These are phyloP conservation scores for Ajuga chamaepitys DNA, from an alignment of 257 asterid species.

Conservation along the genomic window DNA sequence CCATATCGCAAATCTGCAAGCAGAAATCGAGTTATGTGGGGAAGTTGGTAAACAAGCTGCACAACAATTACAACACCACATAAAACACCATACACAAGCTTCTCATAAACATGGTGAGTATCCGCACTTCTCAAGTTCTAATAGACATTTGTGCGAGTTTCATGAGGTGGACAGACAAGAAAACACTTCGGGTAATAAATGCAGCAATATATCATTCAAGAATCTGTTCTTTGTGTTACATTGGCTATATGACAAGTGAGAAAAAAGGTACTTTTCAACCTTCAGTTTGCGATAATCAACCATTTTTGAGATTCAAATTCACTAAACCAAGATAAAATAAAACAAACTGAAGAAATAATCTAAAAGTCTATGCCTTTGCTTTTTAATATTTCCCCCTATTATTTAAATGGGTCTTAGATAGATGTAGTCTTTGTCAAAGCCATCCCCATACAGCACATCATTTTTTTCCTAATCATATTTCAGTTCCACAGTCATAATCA, in stretches of 20 bases:
- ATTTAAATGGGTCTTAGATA: not conserved
- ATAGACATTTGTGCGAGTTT: not conserved
- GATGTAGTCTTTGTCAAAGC: not conserved
- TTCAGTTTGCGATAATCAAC: not conserved
- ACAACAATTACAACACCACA: not conserved
- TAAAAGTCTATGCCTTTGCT: not conserved
- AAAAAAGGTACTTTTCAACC: not conserved
- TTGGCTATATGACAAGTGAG: not conserved
- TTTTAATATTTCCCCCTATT: not conserved
- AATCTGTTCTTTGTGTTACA: not conserved
- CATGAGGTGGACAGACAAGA: not conserved
- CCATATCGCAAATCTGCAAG: slow-evolving; percentile 96
- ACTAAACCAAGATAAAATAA: not conserved
- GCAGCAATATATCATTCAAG: not conserved
- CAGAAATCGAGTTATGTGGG: not conserved
- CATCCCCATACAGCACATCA: not conserved
- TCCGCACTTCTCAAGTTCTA: not conserved
- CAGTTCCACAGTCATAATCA: not conserved
- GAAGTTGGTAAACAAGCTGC: slow-evolving; percentile 2
- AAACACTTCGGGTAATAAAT: not conserved
- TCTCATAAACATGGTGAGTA: not conserved
- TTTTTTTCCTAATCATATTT: not conserved
- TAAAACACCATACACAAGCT: not conserved
- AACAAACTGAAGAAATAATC: not conserved
- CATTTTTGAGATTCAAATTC: not conserved